phyloP scores from a whole-genome alignment of 768 basidiomycete genomes.

The Agaricus blazei region DNA sequence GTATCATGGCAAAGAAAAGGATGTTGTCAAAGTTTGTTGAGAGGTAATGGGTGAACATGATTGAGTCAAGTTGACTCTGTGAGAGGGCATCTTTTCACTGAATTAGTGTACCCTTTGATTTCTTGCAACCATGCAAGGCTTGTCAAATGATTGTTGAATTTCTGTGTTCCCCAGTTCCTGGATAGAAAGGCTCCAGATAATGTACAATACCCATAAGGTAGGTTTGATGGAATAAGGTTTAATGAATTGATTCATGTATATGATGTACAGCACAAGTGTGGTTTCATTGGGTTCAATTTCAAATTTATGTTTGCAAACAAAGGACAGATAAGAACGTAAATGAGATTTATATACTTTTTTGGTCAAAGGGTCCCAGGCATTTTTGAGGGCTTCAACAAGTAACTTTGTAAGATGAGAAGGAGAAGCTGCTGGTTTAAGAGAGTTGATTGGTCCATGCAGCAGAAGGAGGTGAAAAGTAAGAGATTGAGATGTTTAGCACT shows the following conservation, averaged over 20 bases:
- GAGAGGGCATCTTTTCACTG: too few species aligned
- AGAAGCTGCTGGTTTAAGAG: background rate
- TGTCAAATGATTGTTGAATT: constrained; percentile 17
- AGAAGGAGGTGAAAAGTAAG: background rate
- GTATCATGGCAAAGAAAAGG: constrained; percentile 24
- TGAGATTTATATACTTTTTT: constrained; percentile 18
- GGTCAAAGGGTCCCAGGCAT: constrained; percentile 7
- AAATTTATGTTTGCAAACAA: constrained; percentile 21
- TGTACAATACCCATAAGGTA: constrained; percentile 36
- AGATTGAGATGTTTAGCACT: constrained; percentile 1
- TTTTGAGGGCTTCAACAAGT: constrained; percentile 19
- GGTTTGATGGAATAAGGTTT: constrained; percentile 25
- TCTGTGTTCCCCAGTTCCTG: constrained; percentile 7
- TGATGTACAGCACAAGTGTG: constrained; percentile 27
- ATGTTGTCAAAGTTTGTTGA: constrained; percentile 14
- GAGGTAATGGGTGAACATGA: background rate
- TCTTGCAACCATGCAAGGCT: constrained; percentile 26
- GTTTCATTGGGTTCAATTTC: constrained; percentile 24
- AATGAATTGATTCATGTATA: constrained; percentile 30
- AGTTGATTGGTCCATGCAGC: background rate
- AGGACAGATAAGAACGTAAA: constrained; percentile 24
- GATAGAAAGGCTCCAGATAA: constrained; percentile 27
- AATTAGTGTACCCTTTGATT: background rate
- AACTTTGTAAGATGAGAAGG: background rate
- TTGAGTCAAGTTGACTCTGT: too few species aligned